phyloP scores from a whole-genome alignment of 495 filamentous ascomycete genomes.

The Penicillium turbatum region DNA sequence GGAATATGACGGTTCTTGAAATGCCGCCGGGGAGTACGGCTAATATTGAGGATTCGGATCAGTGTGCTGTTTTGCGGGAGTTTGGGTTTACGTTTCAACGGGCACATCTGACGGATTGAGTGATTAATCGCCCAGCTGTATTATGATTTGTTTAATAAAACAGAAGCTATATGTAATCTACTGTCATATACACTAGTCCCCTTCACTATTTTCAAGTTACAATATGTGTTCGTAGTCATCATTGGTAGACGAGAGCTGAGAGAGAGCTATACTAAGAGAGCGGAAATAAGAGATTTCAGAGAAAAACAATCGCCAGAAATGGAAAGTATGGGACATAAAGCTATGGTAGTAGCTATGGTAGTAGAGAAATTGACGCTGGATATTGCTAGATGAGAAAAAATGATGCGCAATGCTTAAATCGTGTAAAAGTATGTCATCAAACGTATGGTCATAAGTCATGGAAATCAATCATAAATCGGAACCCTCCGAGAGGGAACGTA shows the following conservation, averaged over 20 bases:
- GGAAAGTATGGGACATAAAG: no score
- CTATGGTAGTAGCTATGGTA: no score
- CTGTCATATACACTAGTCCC: no score
- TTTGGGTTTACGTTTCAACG: conserved; percentile 28
- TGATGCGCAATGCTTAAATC: no score
- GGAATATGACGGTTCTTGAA: conserved; percentile 16
- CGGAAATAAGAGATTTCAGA: neutral
- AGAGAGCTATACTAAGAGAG: neutral
- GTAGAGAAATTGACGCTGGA: no score
- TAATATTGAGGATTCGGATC: conserved; percentile 13
- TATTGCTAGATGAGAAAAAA: no score
- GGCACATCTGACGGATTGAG: conserved; percentile 7
- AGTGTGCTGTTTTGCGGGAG: conserved; percentile 25
- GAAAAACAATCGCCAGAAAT: neutral
- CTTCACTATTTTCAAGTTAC: neutral
- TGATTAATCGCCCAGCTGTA: no score
- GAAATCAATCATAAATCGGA: conserved; percentile 15
- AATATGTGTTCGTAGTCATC: neutral
- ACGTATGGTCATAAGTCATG: neutral
- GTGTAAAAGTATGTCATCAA: neutral
- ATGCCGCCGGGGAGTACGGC: conserved; percentile 6
- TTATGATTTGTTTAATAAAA: no score
- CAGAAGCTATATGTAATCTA: no score
- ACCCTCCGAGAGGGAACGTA: conserved; percentile 16
- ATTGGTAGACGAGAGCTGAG: neutral